A percentile compares a stretch with the other conserved stretches of the same genome.
phyloP scores from a whole-genome alignment of 179 eudicot genomes.

The Beta corolliflora region DNA sequence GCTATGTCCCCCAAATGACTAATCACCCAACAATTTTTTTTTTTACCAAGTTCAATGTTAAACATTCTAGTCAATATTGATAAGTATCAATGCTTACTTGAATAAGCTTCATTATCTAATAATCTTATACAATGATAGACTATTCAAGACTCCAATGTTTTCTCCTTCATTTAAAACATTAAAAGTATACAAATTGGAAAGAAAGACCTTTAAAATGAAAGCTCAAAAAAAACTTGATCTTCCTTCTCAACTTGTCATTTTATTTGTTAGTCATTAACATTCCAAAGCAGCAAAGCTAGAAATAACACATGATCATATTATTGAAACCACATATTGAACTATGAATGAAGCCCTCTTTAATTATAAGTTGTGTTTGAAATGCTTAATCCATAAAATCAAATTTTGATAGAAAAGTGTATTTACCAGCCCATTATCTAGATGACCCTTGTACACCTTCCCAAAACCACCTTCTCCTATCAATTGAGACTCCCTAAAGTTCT shows the following conservation, averaged over 20 bases:
- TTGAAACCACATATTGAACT: neutral
- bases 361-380: neutral
- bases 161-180: neutral
- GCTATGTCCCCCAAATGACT: too few relatives aligned
- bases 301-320: neutral
- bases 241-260: neutral
- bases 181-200: neutral
- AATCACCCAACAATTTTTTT: too few relatives aligned
- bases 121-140: too few relatives aligned
- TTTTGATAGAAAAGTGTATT: neutral
- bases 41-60: too few relatives aligned
- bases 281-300: neutral
- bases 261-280: neutral
- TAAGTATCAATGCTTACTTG: too few relatives aligned
- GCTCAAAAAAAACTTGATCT: neutral
- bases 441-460: slow-evolving; percentile 81
- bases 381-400: neutral
- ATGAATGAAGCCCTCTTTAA: too few relatives aligned
- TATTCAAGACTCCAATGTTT: neutral
- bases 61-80: too few relatives aligned
- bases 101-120: too few relatives aligned
- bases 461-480: slow-evolving; percentile 68
- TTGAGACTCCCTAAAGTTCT: slow-evolving; percentile 37
- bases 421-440: slow-evolving; percentile 64
- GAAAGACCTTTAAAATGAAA: neutral